A percentile compares a stretch with the other conserved stretches of the same genome.
Evolutionary conservation across 306 rosid genomes (phyloP).

Genomic region (Sechiopsis laciniata): DNA sequence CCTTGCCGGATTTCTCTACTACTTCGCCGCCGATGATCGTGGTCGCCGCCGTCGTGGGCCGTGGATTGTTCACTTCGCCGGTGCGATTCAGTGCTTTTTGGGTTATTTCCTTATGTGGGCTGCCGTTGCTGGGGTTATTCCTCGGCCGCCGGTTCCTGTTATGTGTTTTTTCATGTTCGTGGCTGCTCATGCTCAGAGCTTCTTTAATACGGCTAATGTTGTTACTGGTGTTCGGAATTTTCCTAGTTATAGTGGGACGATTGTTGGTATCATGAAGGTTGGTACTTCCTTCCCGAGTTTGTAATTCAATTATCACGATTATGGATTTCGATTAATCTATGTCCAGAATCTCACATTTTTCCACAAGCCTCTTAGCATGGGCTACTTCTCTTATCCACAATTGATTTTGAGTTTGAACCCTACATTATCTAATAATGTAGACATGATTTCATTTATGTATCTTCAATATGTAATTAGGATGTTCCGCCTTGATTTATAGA

Average conservation of each 20-base stretch:
- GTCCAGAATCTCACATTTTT: no score
- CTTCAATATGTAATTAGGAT: no score
- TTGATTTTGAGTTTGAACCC: no score
- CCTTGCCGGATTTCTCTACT: constrained; percentile 68
- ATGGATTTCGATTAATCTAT: no score
- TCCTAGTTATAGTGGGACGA: constrained; percentile 64
- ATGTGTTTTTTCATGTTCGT: constrained; percentile 64
- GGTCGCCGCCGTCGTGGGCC: constrained; percentile 39
- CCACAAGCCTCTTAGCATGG: no score
- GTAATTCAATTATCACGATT: not conserved
- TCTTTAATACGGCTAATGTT: constrained; percentile 65
- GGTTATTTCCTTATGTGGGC: constrained; percentile 79
- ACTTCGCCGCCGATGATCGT: constrained; percentile 38
- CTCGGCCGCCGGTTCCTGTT: constrained; percentile 49
- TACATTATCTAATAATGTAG: no score
- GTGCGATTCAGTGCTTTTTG: constrained; percentile 52
- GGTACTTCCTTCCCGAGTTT: not conserved
- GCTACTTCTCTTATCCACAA: no score
- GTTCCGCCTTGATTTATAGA: no score
- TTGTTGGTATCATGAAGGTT: constrained; percentile 88
- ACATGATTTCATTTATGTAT: not conserved
- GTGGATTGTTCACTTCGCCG: constrained; percentile 59
- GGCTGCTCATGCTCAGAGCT: constrained; percentile 70
- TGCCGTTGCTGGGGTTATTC: constrained; percentile 53
- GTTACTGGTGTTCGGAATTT: constrained; percentile 71